Evolutionary conservation across 192 early-diverging fungal species (phyloP).

Genomic region (Backusella westeae): DNA sequence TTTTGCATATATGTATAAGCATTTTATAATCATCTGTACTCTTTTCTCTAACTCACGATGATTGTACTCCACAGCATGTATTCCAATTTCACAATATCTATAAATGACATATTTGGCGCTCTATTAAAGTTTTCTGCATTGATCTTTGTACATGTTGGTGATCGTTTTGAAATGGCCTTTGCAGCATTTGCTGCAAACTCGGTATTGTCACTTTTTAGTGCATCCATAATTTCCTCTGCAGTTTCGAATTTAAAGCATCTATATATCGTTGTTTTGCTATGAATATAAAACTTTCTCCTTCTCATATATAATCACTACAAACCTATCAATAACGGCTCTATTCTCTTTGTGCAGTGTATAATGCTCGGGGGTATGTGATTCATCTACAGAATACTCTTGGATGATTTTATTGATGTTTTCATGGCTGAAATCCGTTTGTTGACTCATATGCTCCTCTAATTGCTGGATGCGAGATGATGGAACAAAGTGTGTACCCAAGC

Average conservation of each 20-base stretch:
- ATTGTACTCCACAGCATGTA: slow-evolving; percentile 73
- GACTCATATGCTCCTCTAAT: slow-evolving; percentile 79
- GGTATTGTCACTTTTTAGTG: slow-evolving; percentile 70
- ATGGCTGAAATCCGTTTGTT: slow-evolving; percentile 73
- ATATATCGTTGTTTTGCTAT: not conserved
- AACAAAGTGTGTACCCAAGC: slow-evolving; percentile 96
- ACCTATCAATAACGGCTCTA: slow-evolving; percentile 61
- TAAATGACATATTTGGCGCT: slow-evolving; percentile 65
- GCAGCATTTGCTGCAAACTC: slow-evolving; percentile 72
- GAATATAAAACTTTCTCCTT: not conserved
- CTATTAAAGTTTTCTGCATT: slow-evolving; percentile 80
- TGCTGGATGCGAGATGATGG: slow-evolving; percentile 77
- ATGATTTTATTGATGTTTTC: slow-evolving; percentile 82
- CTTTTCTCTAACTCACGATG: slow-evolving; percentile 33
- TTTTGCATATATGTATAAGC: not conserved
- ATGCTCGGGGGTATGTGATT: slow-evolving; percentile 30
- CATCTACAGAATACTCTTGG: slow-evolving; percentile 85
- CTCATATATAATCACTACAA: not conserved
- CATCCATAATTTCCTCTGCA: slow-evolving; percentile 81
- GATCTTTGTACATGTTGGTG: slow-evolving; percentile 86
- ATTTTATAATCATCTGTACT: not conserved
- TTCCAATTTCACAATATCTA: slow-evolving; percentile 83
- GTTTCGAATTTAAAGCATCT: slow-evolving; percentile 84
- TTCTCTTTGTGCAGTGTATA: slow-evolving; percentile 43
- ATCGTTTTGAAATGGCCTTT: slow-evolving; percentile 60